These are phyloP conservation scores for Solanum hybrid DNA, from an alignment of 305 asterid genomes.

Conservation along the genomic window DNA sequence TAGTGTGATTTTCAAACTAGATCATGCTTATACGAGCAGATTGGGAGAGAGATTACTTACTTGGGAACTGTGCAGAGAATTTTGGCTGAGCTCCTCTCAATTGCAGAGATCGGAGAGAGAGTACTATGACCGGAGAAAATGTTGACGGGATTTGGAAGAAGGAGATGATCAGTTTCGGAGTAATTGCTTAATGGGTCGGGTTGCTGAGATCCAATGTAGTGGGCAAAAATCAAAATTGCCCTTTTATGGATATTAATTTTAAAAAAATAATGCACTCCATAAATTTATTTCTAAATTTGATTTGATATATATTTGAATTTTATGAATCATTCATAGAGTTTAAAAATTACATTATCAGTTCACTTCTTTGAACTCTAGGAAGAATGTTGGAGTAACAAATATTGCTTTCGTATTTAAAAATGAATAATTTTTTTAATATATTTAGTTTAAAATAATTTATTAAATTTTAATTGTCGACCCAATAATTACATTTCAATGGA, in stretches of 20 bases:
- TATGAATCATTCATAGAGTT: not conserved
- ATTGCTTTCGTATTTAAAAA: too few relatives aligned
- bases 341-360: not conserved
- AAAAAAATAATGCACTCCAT: not conserved
- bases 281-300: not conserved
- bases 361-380: not conserved
- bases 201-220: not conserved
- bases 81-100: not conserved
- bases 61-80: not conserved
- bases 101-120: not conserved
- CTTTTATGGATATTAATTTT: not conserved
- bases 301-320: not conserved
- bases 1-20: not conserved
- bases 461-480: too few relatives aligned
- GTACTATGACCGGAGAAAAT: not conserved
- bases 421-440: too few relatives aligned
- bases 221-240: not conserved
- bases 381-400: not conserved
- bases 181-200: not conserved
- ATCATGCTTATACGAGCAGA: not conserved
- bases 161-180: not conserved
- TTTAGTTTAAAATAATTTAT: too few relatives aligned
- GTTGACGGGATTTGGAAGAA: not conserved
- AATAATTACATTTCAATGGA: too few relatives aligned
- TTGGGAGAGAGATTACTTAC: not conserved